Percentiles rank a stretch among this genome's conserved stretches.
Evolutionary conservation across 768 basidiomycete species (phyloP).

Genomic region (Leccinum barrowsii): DNA sequence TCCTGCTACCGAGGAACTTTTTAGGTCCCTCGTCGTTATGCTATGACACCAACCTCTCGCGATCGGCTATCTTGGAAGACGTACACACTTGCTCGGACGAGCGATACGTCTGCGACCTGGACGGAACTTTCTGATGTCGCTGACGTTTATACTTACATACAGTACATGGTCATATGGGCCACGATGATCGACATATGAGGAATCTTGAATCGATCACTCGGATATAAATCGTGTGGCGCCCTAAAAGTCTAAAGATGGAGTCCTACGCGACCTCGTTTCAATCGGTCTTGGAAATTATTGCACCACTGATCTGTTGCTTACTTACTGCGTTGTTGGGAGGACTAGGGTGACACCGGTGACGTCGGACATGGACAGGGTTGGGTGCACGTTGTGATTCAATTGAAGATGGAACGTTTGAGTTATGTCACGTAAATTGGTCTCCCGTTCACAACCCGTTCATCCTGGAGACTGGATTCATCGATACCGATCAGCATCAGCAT

Average conservation of each 20-base stretch:
- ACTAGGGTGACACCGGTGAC: neutral
- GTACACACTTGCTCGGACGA: neutral
- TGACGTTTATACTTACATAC: neutral
- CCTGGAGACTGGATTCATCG: neutral
- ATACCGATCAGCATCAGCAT: neutral
- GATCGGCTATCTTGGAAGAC: neutral
- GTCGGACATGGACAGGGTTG: neutral
- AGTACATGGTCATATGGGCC: neutral
- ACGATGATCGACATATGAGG: neutral
- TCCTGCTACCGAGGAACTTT: neutral
- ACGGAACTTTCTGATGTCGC: neutral
- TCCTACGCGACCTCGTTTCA: neutral
- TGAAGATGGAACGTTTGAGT: neutral
- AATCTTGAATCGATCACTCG: neutral
- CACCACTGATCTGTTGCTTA: neutral
- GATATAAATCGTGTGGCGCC: neutral
- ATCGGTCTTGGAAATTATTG: neutral
- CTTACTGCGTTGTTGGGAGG: neutral
- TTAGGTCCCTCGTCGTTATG: neutral
- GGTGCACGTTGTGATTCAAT: neutral
- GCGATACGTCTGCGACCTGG: neutral
- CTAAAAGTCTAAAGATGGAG: neutral
- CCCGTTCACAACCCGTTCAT: neutral
- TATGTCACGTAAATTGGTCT: neutral
- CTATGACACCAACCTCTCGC: neutral